Evolutionary conservation across 495 filamentous ascomycete genomes (phyloP), one percentile per base, ranked within the genome.

Genomic region (Chaetomium fimeti): DNA sequence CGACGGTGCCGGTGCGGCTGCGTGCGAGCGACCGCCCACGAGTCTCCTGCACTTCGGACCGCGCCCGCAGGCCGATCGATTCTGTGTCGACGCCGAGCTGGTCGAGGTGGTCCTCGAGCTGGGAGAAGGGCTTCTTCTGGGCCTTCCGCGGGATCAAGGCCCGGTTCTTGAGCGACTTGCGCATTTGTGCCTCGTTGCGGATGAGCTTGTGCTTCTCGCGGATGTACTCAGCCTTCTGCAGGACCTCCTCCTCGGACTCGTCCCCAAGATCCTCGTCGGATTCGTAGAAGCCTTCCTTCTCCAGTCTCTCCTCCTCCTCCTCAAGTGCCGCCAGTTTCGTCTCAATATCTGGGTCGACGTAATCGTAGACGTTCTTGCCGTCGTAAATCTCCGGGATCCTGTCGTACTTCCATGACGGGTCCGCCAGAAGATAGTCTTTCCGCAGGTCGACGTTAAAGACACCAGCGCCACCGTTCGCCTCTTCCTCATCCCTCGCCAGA

Each of bases 351-450:
- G 94, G 93, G 68, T 98, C 94, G 73, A 98, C 87, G 74, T 89
- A 98, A 74, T 98, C 94, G 81, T 91, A 92, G 38, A 98, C 91
- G 77, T 98, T 98, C 82, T 91, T 91, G 72, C 94, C 94, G 69
- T 97, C 87, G 78, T 90, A 93, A 53, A 76, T 63, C 75, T 98
- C 95, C 28, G 95, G 95, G 15, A 97, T 88, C 77, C 89, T 93
- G 80, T 98, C 94, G 72, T 96, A 83, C 74, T 95, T 96, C 94
- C 93, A 97, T 18, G 94, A 90, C 27, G 87, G 84, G 70, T 96
- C 82, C 22, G 87, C 91, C 58, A 97, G 84, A 2, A 89, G 75
- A 77, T 96, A 98, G 67, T 93, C 88, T 69, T 89, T 87, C 75
- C 89, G 89, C 67, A 98, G 81, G 66, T 97, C 90, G 67, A 98